Percentiles rank a stretch among this genome's conserved stretches.
Conservation (phyloP, 1,284 basidiomycete species). For the Coriolopsis trogii region DNA sequence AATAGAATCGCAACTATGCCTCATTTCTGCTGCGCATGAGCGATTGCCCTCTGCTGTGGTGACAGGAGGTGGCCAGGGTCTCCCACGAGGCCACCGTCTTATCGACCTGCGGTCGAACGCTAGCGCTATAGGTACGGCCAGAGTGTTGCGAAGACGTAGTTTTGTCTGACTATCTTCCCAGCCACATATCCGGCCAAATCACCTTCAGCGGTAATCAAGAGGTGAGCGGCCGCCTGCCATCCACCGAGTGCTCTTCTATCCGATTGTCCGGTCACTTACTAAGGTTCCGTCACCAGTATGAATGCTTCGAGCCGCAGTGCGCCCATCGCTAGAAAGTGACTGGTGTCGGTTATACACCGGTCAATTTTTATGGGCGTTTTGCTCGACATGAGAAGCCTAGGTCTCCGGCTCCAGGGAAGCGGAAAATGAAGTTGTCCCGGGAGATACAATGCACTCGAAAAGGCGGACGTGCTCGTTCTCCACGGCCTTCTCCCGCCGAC, state of each 20-base stretch:
- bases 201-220: no score
- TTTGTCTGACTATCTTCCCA: no score
- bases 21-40: no score
- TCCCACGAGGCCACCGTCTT: no score
- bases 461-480: background rate
- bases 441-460: background rate
- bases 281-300: background rate
- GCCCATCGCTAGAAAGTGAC: background rate
- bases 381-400: background rate
- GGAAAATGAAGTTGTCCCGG: background rate
- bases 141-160: no score
- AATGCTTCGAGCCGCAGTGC: background rate
- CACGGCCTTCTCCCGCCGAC: background rate
- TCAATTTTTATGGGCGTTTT: conserved; percentile 4
- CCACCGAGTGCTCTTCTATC: background rate
- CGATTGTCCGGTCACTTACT: conserved; percentile 9
- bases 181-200: no score
- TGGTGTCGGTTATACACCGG: conserved; percentile 5
- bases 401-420: conserved; percentile 10
- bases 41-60: no score
- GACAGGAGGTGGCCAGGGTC: no score
- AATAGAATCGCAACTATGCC: no score
- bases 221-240: no score
- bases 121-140: no score
- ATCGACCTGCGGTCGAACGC: no score